Percentiles rank a stretch among this genome's conserved stretches.
Evolutionary conservation across 2,329 filamentous ascomycete genomes (phyloP).

Genomic region (Exophiala alcalophila): DNA sequence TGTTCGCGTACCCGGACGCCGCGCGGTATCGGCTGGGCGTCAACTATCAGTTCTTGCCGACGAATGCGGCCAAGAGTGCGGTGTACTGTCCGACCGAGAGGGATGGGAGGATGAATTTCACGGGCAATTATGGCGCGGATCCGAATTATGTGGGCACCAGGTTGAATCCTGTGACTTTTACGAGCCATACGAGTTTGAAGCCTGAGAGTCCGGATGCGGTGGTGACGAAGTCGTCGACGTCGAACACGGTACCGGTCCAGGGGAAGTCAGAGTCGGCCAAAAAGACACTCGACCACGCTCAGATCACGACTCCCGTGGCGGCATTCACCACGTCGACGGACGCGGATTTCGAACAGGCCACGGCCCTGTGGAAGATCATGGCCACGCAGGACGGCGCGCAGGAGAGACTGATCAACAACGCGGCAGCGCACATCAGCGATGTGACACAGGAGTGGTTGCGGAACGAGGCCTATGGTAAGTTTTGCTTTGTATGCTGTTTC

Average conservation of each 20-base stretch:
- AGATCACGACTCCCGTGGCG: neutral
- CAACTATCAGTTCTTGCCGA: slow-evolving; percentile 42
- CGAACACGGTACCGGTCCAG: too few relatives aligned
- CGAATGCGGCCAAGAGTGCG: slow-evolving; percentile 34
- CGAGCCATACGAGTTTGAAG: slow-evolving; percentile 42
- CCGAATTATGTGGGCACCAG: slow-evolving; percentile 52
- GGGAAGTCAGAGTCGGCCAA: slow-evolving; percentile 1
- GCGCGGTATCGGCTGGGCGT: slow-evolving; percentile 41
- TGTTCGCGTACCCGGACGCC: slow-evolving; percentile 61
- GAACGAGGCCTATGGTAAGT: slow-evolving; percentile 50
- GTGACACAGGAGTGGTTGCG: slow-evolving; percentile 59
- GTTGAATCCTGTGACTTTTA: slow-evolving; percentile 25
- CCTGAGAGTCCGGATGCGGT: too few relatives aligned
- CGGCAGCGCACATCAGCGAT: slow-evolving; percentile 56
- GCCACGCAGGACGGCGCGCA: slow-evolving; percentile 54
- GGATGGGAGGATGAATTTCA: slow-evolving; percentile 39
- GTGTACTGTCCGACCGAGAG: slow-evolving; percentile 54
- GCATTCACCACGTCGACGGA: slow-evolving; percentile 30
- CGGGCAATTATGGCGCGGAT: slow-evolving; percentile 58
- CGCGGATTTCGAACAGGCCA: slow-evolving; percentile 46
- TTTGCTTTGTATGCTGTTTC: neutral
- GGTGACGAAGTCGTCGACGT: too few relatives aligned
- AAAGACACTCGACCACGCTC: neutral
- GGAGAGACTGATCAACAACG: slow-evolving; percentile 59
- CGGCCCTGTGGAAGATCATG: slow-evolving; percentile 42